phyloP scores from a whole-genome alignment of 257 asterid genomes.

The Penstemon eatonii region DNA sequence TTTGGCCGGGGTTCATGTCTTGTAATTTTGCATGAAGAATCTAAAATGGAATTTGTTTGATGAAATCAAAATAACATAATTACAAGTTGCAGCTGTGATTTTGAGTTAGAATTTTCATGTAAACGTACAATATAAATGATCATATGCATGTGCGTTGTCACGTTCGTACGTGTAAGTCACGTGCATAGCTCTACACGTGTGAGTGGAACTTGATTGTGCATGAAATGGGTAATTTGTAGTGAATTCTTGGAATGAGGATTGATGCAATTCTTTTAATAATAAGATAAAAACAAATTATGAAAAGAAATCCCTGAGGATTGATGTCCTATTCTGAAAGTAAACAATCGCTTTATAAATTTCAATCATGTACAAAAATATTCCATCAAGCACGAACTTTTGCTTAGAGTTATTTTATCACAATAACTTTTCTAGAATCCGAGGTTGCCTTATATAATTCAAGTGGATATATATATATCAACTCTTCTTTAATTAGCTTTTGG shows the following conservation, averaged over 20 bases:
- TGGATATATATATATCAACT: conserved; percentile 2
- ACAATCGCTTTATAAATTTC: conserved; percentile 29
- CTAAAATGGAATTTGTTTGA: too few relatives aligned
- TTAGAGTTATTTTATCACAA: background rate
- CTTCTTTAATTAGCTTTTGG: conserved; percentile 36
- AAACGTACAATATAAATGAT: too few relatives aligned
- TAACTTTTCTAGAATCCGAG: conserved; percentile 53
- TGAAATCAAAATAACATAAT: too few relatives aligned
- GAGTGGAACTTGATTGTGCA: background rate
- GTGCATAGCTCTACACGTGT: conserved; percentile 11
- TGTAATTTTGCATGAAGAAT: too few relatives aligned
- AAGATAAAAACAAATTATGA: background rate
- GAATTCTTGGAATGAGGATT: conserved; percentile 43
- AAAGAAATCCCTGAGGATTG: conserved; percentile 37
- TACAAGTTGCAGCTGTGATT: too few relatives aligned
- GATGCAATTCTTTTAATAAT: conserved; percentile 20
- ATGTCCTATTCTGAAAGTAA: conserved; percentile 24
- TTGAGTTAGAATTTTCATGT: too few relatives aligned
- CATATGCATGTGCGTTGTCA: too few relatives aligned
- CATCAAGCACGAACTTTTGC: background rate
- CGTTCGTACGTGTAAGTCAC: background rate
- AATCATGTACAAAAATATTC: conserved; percentile 28
- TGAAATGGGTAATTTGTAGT: background rate
- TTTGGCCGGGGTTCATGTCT: too few relatives aligned
- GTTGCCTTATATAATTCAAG: conserved; percentile 37